Base-by-base conservation (phyloP, 2,329 filamentous ascomycete species). In the Alternaria novae-zelandiae region DNA sequence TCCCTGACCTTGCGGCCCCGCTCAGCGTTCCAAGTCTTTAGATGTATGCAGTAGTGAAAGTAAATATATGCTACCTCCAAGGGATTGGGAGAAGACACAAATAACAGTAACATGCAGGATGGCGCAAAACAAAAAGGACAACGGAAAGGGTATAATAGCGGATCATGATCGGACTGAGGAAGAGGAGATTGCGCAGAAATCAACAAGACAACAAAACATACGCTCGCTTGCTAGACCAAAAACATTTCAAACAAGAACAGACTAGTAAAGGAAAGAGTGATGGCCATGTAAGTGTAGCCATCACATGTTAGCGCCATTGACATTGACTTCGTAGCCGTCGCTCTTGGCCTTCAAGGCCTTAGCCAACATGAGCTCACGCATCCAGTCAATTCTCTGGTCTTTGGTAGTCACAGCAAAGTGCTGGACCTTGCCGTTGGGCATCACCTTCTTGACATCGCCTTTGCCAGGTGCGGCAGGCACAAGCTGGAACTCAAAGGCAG, bases 311-410 rank as follows among this genome's bases (percentile, higher is more conserved):
- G 71, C 69, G 15, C 92, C 92, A 76, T 95, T 95, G 67, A 94
- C 88, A 75, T 89, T 91, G 72, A 96, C 88, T 81, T 94, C 91
- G 72, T 91, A 95, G 17, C 93, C 93, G 71, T 93, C 90, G 50
- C 88, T 89, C 86, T 94, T 96, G 81, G 93, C 91, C 84, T 90
- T 92, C 77, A 93, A 83, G 17, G 93, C 93, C 83, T 96, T 96
- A 57, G 93, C 93, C 49, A 96, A 88, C 93, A 96, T 96, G 65
- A 96, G 83, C 85, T 96, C 93, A 58, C 93, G 86, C 93, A 96
- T 96, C 96, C 96, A 99, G 79, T 97, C 95, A 74, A 98, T 97
- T 65, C 95, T 88, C 78, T 97, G 92, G 76, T 97, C 93, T 47
- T 65, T 63, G 55, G 65, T 67, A 12, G 55, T 67, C 1, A 64